Conservation (phyloP, 2,329 filamentous ascomycete genomes). For the Xylaria sp. region DNA sequence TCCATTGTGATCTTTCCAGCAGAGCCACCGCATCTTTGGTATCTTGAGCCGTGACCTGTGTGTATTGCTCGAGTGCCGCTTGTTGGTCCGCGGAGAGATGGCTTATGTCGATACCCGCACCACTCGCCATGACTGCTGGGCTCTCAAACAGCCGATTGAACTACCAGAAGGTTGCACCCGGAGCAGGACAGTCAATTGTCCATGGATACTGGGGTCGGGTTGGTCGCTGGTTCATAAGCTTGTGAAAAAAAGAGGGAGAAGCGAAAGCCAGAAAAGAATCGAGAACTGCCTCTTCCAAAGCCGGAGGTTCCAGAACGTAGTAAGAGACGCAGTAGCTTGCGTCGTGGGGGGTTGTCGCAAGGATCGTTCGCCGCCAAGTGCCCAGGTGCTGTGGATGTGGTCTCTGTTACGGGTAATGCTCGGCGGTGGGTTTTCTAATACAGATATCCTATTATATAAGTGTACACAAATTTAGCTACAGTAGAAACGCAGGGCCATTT, state of each 20-base stretch:
- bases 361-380: background rate
- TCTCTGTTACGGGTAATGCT: background rate
- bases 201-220: constrained; percentile 1
- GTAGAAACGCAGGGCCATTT: background rate
- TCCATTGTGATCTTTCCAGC: constrained; percentile 91
- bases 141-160: background rate
- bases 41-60: constrained; percentile 86
- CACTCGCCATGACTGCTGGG: constrained; percentile 54
- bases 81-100: constrained; percentile 82
- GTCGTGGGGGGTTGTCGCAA: background rate
- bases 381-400: background rate
- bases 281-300: background rate
- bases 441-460: background rate
- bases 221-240: background rate
- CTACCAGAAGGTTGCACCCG: background rate
- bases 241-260: background rate
- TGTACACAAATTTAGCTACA: background rate
- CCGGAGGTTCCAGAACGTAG: background rate
- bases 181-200: background rate
- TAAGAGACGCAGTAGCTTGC: background rate
- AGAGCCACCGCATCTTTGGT: constrained; percentile 79
- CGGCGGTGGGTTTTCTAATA: background rate
- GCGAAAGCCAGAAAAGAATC: background rate
- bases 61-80: constrained; percentile 86
- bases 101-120: constrained; percentile 66